These are phyloP conservation scores for Gymnopilus junonius DNA, from an alignment of 768 basidiomycete species.

Conservation along the genomic window DNA sequence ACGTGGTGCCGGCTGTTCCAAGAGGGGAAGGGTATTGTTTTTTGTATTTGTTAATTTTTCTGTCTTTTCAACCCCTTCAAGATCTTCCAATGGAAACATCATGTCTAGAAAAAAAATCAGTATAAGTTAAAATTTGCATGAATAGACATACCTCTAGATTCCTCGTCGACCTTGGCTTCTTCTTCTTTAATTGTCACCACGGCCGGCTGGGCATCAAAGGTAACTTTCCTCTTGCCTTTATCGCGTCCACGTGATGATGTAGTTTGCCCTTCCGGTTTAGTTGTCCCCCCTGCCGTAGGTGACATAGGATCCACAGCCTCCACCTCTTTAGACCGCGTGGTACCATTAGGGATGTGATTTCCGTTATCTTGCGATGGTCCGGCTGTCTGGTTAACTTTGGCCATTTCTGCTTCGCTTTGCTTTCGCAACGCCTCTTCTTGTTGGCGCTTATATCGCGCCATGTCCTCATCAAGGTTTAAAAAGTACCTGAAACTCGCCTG, in stretches of 20 bases:
- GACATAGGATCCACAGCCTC: conserved; percentile 18
- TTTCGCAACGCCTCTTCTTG: conserved; percentile 26
- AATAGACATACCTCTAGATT: conserved; percentile 49
- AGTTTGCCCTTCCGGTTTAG: conserved; percentile 24
- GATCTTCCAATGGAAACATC: conserved; percentile 74
- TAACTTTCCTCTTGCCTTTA: conserved; percentile 70
- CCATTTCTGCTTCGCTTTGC: conserved; percentile 12
- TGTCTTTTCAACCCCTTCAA: conserved; percentile 51
- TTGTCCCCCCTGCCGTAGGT: conserved; percentile 19
- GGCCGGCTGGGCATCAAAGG: conserved; percentile 70
- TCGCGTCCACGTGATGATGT: conserved; percentile 33
- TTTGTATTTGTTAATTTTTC: conserved; percentile 34
- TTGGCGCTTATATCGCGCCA: conserved; percentile 35
- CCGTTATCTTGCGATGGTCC: conserved; percentile 23
- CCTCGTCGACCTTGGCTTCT: conserved; percentile 26
- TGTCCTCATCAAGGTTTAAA: conserved; percentile 47
- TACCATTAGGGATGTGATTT: conserved; percentile 21
- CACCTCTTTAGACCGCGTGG: conserved; percentile 23
- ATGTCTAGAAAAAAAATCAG: conserved; percentile 45
- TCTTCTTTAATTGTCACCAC: conserved; percentile 48
- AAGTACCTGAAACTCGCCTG: conserved; percentile 51
- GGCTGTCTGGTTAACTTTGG: conserved; percentile 21
- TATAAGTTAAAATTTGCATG: conserved; percentile 1
- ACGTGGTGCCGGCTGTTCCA: conserved; percentile 44
- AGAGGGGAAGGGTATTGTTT: conserved; percentile 40